Evolutionary conservation across 2,329 filamentous ascomycete species (phyloP), one percentile per base, ranked within the genome.

Genomic region (Neurospora crassa): DNA sequence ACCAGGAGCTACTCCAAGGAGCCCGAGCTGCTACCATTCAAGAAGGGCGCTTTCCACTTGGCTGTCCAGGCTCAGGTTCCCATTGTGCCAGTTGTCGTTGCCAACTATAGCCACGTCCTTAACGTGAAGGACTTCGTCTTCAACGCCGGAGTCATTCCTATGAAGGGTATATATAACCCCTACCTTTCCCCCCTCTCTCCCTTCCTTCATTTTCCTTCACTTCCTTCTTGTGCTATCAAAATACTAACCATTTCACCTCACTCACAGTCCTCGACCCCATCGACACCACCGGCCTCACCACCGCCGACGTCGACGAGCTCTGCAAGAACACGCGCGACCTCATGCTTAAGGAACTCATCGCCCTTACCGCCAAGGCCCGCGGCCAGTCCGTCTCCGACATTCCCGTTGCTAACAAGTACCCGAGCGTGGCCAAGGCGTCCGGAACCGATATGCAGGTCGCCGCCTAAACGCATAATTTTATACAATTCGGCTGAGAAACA

Each of bases 31-130:
- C 84, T 98, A 70, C 92, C 94, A n/a, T 99, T 98, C 86, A 99
- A 99, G 84, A 99, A 99, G 85, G 96, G 96, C 72, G 96, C 95
- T 67, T 99, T 99, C 82, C 95, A 99, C 81, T 87, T 99, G 42
- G 96, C 96, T 67, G 89, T 99, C 24, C 92, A 98, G 84, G 95
- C 95, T 2, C 92, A 93, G 75, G 96, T 97, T 6, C 94, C 94
- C 37, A 92, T 99, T 77, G 91, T 99, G 3, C 96, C 96, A 0
- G 87, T 96, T 43, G 91, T 94, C 67, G 88, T 89, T 40, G 91
- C 92, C 79, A 94, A 94, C 82, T 95, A 95, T 80, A 90, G 90
- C 76, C 88, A 93, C 78, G 79, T 94, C 42, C 82, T 94, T 74
- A 89, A 88, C 76, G 81, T 90, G 76, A 89, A 90, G 81, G 84